Base-by-base conservation (phyloP, 1,139 yeast genomes). In the Lodderomyces jiufengensis region DNA sequence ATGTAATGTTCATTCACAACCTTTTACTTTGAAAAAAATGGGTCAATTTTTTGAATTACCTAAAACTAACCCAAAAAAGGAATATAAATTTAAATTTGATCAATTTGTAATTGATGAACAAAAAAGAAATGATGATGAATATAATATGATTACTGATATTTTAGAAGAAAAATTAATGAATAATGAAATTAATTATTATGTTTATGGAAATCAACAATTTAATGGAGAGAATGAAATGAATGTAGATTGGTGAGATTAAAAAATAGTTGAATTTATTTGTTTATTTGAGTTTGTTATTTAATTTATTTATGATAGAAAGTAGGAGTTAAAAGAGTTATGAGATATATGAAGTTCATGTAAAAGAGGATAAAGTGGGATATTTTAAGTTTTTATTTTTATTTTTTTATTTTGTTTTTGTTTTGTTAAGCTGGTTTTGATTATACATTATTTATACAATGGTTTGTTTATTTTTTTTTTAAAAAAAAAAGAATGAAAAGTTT, bases 91-190 rank as follows among this genome's bases (percentile, higher is more conserved):
- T 11, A 44, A 40, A 31, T 45, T 48, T 39, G 39, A 44, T 32
- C 34, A 39, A 26, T 48, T 35, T 21, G 30, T 33, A 33, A 38
- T 34, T 18, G 23, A 13, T 15, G 31, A 31, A 16, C 29, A 21
- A 3, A 20, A 28, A 36, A 42, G 20, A 18, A 33, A 24, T 48
- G 41, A 62, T 40, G 73, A 67, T 44, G 63, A 63, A 42, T 67
- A 66, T 47, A 63, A 66, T 44, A 57, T 58, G 57, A 59, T 66
- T 31, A 65, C 66, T 28, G 73, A 67, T 45, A 61, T 66, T 36
- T 54, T 66, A 39, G 71, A 65, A 45, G 73, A 67, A 40, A 65
- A 63, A 43, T 53, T 67, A 41, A 52, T 63, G 42, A 60, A 55
- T 44, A 63, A 63, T 43, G 67, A 63, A 44, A 46, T 63, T 25